Conservation (phyloP, 108 stramenopile species). For the Chaetoceros tenuissimus region DNA sequence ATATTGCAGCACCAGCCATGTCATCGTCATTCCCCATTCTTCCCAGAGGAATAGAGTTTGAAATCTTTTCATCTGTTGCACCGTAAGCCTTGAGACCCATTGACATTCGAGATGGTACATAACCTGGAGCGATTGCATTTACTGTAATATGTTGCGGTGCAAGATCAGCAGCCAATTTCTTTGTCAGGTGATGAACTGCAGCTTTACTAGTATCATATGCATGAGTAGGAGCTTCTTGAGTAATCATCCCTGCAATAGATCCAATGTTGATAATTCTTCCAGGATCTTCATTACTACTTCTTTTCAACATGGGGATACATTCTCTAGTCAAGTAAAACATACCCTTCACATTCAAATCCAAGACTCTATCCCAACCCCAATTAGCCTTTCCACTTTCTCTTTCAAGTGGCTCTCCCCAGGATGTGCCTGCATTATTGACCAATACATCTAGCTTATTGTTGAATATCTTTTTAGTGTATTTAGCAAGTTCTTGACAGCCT, state of each 20-base stretch:
- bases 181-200: constrained; percentile 86
- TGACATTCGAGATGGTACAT: constrained; percentile 81
- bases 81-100: constrained; percentile 62
- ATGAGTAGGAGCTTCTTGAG: constrained; percentile 85
- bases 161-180: constrained; percentile 82
- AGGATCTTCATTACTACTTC: constrained; percentile 50
- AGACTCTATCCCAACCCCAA: constrained; percentile 92
- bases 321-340: constrained; percentile 83
- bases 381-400: constrained; percentile 74
- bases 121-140: constrained; percentile 87
- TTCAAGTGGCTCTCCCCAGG: constrained; percentile 56
- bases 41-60: constrained; percentile 57
- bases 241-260: constrained; percentile 79
- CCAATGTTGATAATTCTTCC: constrained; percentile 89
- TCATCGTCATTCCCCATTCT: constrained; percentile 84
- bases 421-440: constrained; percentile 73
- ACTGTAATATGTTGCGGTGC: constrained; percentile 80
- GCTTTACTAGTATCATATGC: constrained; percentile 93
- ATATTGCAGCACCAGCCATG: constrained; percentile 87
- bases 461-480: constrained; percentile 45
- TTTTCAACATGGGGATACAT: constrained; percentile 74
- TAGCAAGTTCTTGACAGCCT: constrained; percentile 70
- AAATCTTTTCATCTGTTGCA: constrained; percentile 28
- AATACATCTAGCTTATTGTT: constrained; percentile 62
- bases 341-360: constrained; percentile 92